A percentile compares a stretch with the other conserved stretches of the same genome.
These are phyloP conservation scores for Nepenthes gracilis DNA, from an alignment of 148 eudicot genomes.

Conservation along the genomic window DNA sequence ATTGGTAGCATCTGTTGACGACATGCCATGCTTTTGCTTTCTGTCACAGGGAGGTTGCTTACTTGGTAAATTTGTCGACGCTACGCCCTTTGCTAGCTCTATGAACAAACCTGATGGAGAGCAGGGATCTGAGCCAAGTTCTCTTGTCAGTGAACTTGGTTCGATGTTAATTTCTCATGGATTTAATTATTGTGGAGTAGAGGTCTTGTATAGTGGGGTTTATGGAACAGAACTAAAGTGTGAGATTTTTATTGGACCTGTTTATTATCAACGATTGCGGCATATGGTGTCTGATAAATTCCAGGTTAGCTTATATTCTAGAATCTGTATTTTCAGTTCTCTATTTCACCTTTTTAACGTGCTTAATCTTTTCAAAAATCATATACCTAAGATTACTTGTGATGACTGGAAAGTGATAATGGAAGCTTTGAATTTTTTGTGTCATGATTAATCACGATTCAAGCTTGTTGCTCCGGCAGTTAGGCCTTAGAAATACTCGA, in stretches of 20 bases:
- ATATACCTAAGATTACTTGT: neutral
- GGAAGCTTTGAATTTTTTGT: neutral
- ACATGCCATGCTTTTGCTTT: neutral
- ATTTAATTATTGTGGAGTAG: constrained; percentile 65
- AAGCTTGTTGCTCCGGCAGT: no score
- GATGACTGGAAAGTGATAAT: neutral
- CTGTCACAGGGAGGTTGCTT: constrained; percentile 69
- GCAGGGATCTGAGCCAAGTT: constrained; percentile 24
- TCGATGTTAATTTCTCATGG: constrained; percentile 50
- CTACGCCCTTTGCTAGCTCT: constrained; percentile 61
- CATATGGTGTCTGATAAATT: constrained; percentile 98
- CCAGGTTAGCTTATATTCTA: constrained; percentile 38
- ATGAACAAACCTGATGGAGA: constrained; percentile 25
- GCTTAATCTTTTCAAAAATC: neutral
- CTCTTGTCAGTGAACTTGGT: constrained; percentile 78
- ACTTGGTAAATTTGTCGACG: constrained; percentile 69
- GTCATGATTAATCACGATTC: no score
- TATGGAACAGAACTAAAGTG: constrained; percentile 80
- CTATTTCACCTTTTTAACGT: no score
- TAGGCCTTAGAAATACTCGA: no score
- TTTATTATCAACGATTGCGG: constrained; percentile 84
- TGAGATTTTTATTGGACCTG: constrained; percentile 94
- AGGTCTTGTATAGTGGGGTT: constrained; percentile 81
- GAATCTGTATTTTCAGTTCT: no score
- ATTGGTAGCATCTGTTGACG: no score